Base-by-base conservation (phyloP, 345 rosid genomes). In the Populus alba region DNA sequence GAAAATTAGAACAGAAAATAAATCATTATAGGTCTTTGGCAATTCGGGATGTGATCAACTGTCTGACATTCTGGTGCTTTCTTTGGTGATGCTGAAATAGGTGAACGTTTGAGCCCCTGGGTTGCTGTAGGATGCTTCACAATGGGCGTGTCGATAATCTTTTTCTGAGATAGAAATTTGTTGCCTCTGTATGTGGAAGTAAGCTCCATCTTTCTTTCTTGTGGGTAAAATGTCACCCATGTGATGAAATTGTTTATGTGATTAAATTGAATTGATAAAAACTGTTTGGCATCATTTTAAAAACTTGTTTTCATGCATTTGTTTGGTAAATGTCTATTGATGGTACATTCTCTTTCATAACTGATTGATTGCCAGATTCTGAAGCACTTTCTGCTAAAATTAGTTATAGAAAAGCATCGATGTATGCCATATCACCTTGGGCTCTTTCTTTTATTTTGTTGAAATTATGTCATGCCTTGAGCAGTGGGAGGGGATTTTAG, bases 21-120 rank as follows among this genome's bases (percentile, higher is more conserved):
- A n/a, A 31, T 70, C 61, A 8, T 8, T 18, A n/a, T 62, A 23
- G 74, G 57, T 33, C 45, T 71, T 38, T 65, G 20, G 31, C 17
- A 23, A 17, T 53, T 53, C 5, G 63, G 27, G 13, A 20, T 55
- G 11, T 41, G 31, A 17, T n/a, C 25, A 71, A 55, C 72, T n/a
- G 23, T n/a, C 63, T 59, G 27, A 20, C 70, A 70, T 39, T 18
- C 74, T 69, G 59, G 70, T 38, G 10, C 29, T 70, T 77, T 66
- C 57, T 72, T 43, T 1, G n/a, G 29, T 37, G 37, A 43, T 86
- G 71, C 53, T 85, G 84, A 66, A 81, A 70, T 81, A 91, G 99
- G 99, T 81, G 98, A 94, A 83, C 93, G 97, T 53, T 85, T 92
- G 85, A 97, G 97, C 81, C 97, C 98, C 7, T 97, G 98, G 99